phyloP scores from a whole-genome alignment of 106 monocot species.

The Dioscorea alata region DNA sequence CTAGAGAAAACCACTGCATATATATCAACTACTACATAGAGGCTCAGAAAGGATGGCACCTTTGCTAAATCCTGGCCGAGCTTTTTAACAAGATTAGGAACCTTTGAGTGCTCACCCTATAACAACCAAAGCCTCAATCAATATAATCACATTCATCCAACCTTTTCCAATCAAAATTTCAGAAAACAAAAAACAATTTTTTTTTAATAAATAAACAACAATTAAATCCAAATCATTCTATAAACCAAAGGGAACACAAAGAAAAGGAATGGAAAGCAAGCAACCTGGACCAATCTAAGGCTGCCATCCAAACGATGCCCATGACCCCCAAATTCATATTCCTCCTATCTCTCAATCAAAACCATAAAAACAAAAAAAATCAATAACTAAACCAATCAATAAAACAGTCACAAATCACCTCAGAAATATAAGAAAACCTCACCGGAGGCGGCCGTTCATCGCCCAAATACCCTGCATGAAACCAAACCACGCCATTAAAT shows the following conservation, averaged over 20 bases:
- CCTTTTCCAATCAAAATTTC: too few species aligned
- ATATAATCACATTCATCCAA: background rate
- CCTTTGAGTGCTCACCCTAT: background rate
- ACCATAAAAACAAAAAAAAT: background rate
- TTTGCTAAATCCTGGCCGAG: background rate
- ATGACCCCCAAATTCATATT: background rate
- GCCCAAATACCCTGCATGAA: constrained; percentile 23
- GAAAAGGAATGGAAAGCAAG: background rate
- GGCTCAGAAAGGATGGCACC: background rate
- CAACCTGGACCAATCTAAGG: background rate
- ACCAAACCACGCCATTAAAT: too few species aligned
- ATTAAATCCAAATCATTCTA: background rate
- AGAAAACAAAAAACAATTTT: too few species aligned
- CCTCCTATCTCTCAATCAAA: background rate
- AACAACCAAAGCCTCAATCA: background rate
- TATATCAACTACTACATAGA: background rate
- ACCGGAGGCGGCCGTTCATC: constrained; percentile 29
- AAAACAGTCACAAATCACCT: background rate
- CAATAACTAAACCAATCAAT: background rate
- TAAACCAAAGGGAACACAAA: background rate
- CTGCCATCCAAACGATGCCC: background rate
- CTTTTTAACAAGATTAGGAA: background rate
- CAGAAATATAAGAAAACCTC: background rate
- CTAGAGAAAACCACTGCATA: background rate
- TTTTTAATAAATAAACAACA: too few species aligned